Evolutionary conservation across 768 basidiomycete genomes (phyloP).

Genomic region (Hericium erinaceus): DNA sequence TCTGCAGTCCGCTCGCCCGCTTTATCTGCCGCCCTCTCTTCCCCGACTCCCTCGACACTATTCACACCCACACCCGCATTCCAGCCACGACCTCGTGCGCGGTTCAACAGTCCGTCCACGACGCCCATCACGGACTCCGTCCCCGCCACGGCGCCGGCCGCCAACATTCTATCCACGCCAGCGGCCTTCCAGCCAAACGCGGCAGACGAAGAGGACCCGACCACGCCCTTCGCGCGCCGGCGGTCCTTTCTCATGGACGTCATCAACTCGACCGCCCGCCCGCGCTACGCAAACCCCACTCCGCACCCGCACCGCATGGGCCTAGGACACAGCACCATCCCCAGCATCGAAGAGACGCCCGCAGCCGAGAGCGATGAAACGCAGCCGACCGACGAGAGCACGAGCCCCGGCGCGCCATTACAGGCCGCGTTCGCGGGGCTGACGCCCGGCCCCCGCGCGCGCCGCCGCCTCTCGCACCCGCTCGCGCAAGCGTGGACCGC

Average conservation of each 20-base stretch:
- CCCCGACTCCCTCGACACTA: constrained; percentile 44
- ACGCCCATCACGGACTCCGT: constrained; percentile 12
- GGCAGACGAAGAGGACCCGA: constrained; percentile 26
- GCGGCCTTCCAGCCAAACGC: constrained; percentile 12
- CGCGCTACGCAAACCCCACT: constrained; percentile 56
- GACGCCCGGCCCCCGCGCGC: constrained; percentile 50
- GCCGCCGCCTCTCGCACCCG: constrained; percentile 51
- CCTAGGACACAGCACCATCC: background rate
- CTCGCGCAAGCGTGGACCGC: constrained; percentile 41
- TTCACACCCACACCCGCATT: constrained; percentile 67
- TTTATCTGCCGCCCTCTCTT: constrained; percentile 37
- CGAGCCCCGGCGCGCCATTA: constrained; percentile 23
- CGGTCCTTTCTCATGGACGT: constrained; percentile 78
- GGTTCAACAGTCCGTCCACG: constrained; percentile 42
- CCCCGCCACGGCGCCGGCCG: constrained; percentile 11
- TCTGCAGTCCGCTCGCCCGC: constrained; percentile 24
- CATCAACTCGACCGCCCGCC: constrained; percentile 74
- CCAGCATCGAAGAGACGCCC: constrained; percentile 11
- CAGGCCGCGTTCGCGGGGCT: constrained; percentile 52
- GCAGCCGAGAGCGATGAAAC: background rate
- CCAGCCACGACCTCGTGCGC: constrained; percentile 49
- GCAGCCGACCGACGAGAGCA: background rate
- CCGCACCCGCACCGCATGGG: constrained; percentile 39
- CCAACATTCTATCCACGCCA: constrained; percentile 8
- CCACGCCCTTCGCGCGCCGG: constrained; percentile 66